Conservation (phyloP, 2,329 filamentous ascomycete species). For the Scleromitrula shiraiana region DNA sequence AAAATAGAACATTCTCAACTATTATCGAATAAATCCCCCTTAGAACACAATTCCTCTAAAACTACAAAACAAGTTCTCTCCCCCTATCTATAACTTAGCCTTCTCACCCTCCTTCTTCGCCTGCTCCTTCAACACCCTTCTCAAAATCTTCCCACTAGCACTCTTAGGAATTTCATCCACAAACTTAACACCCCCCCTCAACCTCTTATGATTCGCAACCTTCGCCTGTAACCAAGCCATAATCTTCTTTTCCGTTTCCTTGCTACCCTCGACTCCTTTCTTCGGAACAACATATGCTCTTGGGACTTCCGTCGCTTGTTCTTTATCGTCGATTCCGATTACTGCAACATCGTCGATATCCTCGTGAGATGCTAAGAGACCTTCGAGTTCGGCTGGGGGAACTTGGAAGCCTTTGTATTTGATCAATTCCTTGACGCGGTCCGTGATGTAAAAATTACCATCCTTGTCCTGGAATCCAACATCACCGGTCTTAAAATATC, state of each 20-base stretch:
- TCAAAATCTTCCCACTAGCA: conserved; percentile 44
- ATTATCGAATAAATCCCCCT: no score
- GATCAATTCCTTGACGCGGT: conserved; percentile 66
- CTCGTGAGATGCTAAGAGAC: conserved; percentile 35
- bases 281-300: conserved; percentile 52
- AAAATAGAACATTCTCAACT: no score
- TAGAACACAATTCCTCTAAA: background rate
- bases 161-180: conserved; percentile 64
- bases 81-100: conserved; percentile 12
- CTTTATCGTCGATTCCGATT: conserved; percentile 51
- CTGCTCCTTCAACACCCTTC: conserved; percentile 38
- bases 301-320: conserved; percentile 60
- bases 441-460: conserved; percentile 81
- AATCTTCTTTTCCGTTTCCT: conserved; percentile 38
- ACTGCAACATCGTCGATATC: conserved; percentile 53
- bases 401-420: conserved; percentile 65
- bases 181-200: conserved; percentile 61
- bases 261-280: conserved; percentile 27
- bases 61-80: no score
- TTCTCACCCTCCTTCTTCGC: conserved; percentile 20
- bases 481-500: conserved; percentile 76
- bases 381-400: conserved; percentile 56
- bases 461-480: conserved; percentile 68
- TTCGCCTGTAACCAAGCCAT: conserved; percentile 48
- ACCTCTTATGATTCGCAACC: conserved; percentile 56